Conservation (phyloP, 768 basidiomycete genomes). For the Amanita inopinata region DNA sequence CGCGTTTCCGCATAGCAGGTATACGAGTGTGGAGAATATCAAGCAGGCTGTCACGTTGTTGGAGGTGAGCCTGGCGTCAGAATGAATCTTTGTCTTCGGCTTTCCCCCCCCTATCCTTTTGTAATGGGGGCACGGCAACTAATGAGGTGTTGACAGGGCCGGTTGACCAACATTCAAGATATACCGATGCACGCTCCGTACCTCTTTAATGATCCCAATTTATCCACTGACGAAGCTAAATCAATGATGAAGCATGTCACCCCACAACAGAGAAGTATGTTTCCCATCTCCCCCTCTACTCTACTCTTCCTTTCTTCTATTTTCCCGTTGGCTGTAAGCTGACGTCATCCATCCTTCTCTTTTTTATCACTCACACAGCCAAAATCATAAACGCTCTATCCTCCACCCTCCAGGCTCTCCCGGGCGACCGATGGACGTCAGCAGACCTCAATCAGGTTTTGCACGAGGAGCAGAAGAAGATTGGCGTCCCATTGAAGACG, state of each 20-base stretch:
- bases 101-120: neutral
- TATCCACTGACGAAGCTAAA: conserved; percentile 41
- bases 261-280: conserved; percentile 34
- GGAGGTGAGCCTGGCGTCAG: conserved; percentile 32
- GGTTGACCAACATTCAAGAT: conserved; percentile 62
- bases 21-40: conserved; percentile 49
- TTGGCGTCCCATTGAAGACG: conserved; percentile 32
- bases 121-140: too few species aligned
- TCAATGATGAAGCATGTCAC: conserved; percentile 38
- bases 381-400: conserved; percentile 22
- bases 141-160: too few species aligned
- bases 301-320: conserved; percentile 2
- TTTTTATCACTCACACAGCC: too few species aligned
- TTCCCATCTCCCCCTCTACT: neutral
- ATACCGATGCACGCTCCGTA: conserved; percentile 61
- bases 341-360: too few species aligned
- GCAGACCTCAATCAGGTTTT: conserved; percentile 22
- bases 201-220: conserved; percentile 69
- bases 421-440: conserved; percentile 8
- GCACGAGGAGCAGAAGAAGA: conserved; percentile 31
- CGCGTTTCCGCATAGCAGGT: conserved; percentile 35
- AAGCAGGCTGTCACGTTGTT: conserved; percentile 51
- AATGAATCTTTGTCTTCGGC: neutral
- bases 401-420: conserved; percentile 26
- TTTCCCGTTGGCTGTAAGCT: conserved; percentile 16